Evolutionary conservation across 2,329 filamentous ascomycete genomes (phyloP), one percentile per base, ranked within the genome.

Genomic region (Cladosporium sp.): DNA sequence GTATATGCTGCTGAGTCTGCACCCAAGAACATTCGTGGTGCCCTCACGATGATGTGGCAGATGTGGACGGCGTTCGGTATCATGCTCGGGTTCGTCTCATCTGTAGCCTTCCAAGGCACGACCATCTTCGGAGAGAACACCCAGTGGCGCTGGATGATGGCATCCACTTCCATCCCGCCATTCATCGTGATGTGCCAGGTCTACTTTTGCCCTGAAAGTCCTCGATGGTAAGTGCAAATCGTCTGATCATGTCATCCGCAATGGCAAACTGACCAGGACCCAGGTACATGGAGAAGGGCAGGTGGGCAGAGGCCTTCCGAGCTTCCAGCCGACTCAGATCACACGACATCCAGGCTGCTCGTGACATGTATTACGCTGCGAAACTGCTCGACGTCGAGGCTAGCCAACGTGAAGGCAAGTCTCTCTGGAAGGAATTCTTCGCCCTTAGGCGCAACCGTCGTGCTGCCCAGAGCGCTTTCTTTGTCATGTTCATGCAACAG

Each of bases 1-100:
- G 69, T 76, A n/a, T 75, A 70, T 40, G 66, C 72, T 3, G 73
- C 75, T 1, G 74, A 75, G 59, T 71, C 66, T 4, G 66, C 71
- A 1, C 74, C 74, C 0, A 68, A 71, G 24, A 64, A 61, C 1
- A 74, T 76, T 44, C 68, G 75, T 20, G 75, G 74, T 9, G 76
- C 73, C 12, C 64, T 79, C 0, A 77, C 77, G 22, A 78, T 78
- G 75, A 69, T 68, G 34, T 79, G 75, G 75, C 75, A 78, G 51
- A 70, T 77, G 28, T 69, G 70, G 70, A 72, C 70, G 1, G 70
- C 70, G 0, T 71, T 78, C 51, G 77, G 76, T 2, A 79, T 79
- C 62, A 75, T 79, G 65, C 66, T 78, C 0, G 76, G 76, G 4
- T 73, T 68, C 19, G 66, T 73, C 12, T 73, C 74, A 6, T 75